Evolutionary conservation across 225 moss, liverwort and hornwort species (phyloP), one percentile per base, ranked within the genome.

Genomic region (Rhytidiadelphus loreus): DNA sequence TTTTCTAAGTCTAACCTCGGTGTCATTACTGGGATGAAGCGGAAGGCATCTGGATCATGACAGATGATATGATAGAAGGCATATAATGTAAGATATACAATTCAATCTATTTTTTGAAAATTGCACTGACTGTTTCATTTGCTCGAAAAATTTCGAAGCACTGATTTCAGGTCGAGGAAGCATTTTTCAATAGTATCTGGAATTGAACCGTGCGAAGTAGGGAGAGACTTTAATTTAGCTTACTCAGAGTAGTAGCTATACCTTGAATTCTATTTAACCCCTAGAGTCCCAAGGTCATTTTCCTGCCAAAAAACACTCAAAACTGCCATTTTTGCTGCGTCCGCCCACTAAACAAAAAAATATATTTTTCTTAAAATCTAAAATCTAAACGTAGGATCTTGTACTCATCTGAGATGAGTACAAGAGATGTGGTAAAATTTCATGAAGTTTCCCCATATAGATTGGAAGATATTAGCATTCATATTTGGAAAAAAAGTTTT

Each of bases 1-100:
- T 96, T 92, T 90, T 87, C 89, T 4, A 96, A 93, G 81, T 53
- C 91, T 23, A 88, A 90, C 58, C 85, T 88, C n/a, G 71, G 91
- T 84, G 41, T 83, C 83, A 75, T 89, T 23, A 63, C 86, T 39
- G 92, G 91, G 70, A 76, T 90, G 84, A 94, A 92, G 84, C 93
- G 92, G 85, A 96, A 95, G 89, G 87, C 87, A 65, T 79, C 92
- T 85, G 87, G 87, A 81, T 87, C 89, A 73, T 92, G 89, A 92
- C 82, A 46, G 44, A 68, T 80, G 86, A 37, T 80, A 56, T 76
- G 76, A 30, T 65, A 48, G n/a, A 55, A 81, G 86, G 41, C 69
- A 29, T 69, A 44, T 74, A 81, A n/a, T 89, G 77, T 73, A 84
- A 84, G 56, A 77, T 41, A 44, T 43, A 74, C 4, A 64, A 16